Conservation (phyloP, 2,329 filamentous ascomycete genomes). For the Tothia fuscella region DNA sequence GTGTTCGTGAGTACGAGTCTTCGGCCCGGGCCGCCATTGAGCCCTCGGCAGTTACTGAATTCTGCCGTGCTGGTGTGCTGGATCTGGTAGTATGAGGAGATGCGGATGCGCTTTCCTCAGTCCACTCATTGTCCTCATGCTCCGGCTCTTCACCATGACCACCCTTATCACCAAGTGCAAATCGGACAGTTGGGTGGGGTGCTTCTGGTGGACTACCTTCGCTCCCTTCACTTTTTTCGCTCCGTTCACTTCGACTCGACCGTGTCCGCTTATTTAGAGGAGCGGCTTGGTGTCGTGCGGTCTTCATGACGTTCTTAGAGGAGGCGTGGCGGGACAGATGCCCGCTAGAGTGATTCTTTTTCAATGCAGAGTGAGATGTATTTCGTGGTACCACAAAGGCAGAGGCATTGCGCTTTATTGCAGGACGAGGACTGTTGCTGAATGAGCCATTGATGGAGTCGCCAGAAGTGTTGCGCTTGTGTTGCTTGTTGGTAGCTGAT, state of each 20-base stretch:
- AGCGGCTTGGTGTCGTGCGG: constrained; percentile 22
- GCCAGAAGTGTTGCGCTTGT: constrained; percentile 26
- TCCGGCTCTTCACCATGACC: constrained; percentile 17
- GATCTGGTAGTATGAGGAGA: constrained; percentile 27
- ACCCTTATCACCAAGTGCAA: constrained; percentile 24
- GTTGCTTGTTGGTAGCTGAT: constrained; percentile 15
- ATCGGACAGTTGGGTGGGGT: constrained; percentile 28
- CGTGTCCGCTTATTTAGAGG: constrained; percentile 17
- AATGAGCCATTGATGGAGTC: constrained; percentile 20
- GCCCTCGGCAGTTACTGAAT: background rate
- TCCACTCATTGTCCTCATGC: constrained; percentile 25
- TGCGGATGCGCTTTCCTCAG: constrained; percentile 30
- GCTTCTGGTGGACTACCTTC: constrained; percentile 21
- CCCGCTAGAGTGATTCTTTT: constrained; percentile 33
- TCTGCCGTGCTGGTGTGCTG: constrained; percentile 1
- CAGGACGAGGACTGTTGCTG: constrained; percentile 24
- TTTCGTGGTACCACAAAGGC: constrained; percentile 25
- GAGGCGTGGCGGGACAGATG: constrained; percentile 31
- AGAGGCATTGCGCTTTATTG: constrained; percentile 30
- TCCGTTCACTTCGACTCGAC: constrained; percentile 20
- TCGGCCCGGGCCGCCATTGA: constrained; percentile 9
- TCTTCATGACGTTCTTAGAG: constrained; percentile 27
- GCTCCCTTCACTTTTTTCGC: constrained; percentile 15
- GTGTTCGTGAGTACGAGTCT: no score
- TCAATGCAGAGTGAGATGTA: constrained; percentile 22